Evolutionary conservation across 2,329 filamentous ascomycete species (phyloP).

Genomic region (Aciculosporium take): DNA sequence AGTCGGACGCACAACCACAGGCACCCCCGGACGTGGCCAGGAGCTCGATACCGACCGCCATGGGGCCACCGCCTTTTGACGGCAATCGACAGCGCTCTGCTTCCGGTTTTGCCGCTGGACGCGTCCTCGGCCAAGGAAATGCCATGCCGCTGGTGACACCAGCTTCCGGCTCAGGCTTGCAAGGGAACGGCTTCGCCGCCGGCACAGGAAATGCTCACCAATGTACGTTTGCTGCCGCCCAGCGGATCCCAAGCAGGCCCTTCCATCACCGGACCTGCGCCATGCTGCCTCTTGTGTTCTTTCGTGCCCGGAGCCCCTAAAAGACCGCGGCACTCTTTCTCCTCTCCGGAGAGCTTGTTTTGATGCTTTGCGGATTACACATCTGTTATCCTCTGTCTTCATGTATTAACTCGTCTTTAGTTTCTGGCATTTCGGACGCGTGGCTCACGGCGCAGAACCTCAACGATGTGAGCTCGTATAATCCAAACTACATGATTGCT

Average conservation of each 20-base stretch:
- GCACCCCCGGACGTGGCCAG: conserved; percentile 30
- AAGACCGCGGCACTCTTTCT: not conserved
- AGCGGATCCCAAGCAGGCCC: conserved; percentile 4
- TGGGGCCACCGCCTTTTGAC: conserved; percentile 35
- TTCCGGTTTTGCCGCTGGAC: conserved; percentile 28
- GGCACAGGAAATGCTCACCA: conserved; percentile 50
- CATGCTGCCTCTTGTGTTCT: not conserved
- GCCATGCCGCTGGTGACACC: conserved; percentile 59
- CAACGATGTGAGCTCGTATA: conserved; percentile 87
- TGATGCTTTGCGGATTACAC: not conserved
- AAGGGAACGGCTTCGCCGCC: conserved; percentile 40
- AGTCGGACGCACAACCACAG: conserved; percentile 39
- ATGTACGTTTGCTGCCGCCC: conserved; percentile 40
- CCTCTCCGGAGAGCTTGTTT: not conserved
- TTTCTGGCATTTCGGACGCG: conserved; percentile 67
- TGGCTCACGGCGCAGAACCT: conserved; percentile 71
- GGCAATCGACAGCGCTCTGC: conserved; percentile 21
- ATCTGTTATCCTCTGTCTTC: not conserved
- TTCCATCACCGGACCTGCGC: not conserved
- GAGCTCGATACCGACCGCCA: conserved; percentile 42
- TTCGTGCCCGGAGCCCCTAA: not conserved
- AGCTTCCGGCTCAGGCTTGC: conserved; percentile 51
- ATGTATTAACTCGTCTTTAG: conserved; percentile 27
- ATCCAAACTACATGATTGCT: conserved; percentile 85
- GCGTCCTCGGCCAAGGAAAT: conserved; percentile 34